These are phyloP conservation scores for Floccularia luteovirens DNA, from an alignment of 768 basidiomycete genomes.

Conservation along the genomic window DNA sequence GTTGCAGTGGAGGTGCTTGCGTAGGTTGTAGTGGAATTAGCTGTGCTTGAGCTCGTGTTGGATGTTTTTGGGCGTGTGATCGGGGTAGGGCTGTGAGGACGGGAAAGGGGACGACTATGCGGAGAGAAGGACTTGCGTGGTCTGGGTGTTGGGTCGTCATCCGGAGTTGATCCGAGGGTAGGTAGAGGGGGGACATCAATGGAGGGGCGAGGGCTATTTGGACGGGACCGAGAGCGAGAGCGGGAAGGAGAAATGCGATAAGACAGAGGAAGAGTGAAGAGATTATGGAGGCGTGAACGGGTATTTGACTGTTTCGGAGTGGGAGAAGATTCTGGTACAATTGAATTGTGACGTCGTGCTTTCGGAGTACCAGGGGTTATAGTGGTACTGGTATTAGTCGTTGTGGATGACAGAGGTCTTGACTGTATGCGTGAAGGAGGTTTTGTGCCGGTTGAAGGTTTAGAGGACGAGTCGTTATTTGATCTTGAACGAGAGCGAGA, in stretches of 20 bases:
- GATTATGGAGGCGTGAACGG: constrained; percentile 33
- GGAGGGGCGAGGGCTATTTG: constrained; percentile 17
- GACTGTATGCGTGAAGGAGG: constrained; percentile 43
- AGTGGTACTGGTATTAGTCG: constrained; percentile 55
- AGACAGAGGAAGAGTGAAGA: constrained; percentile 36
- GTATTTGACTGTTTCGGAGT: constrained; percentile 28
- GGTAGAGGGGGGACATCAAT: constrained; percentile 12
- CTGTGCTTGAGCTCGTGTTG: constrained; percentile 9
- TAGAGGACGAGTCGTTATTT: constrained; percentile 14
- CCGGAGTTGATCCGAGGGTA: not conserved
- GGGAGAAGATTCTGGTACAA: constrained; percentile 15
- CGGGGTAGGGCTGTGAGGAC: constrained; percentile 22
- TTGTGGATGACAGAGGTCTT: constrained; percentile 60
- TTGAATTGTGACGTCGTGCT: constrained; percentile 18
- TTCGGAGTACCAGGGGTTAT: constrained; percentile 50
- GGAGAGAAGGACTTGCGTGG: constrained; percentile 16
- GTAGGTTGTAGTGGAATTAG: constrained; percentile 18
- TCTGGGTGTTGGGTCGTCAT: constrained; percentile 19
- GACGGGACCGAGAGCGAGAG: constrained; percentile 24
- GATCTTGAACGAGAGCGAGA: constrained; percentile 59
- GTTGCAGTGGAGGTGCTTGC: constrained; percentile 18
- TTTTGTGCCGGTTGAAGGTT: constrained; percentile 27
- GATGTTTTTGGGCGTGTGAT: constrained; percentile 12
- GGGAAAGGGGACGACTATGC: constrained; percentile 12
- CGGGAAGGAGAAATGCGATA: constrained; percentile 27